Conservation (phyloP, 352 stramenopile species). For the Pythium biforme region DNA sequence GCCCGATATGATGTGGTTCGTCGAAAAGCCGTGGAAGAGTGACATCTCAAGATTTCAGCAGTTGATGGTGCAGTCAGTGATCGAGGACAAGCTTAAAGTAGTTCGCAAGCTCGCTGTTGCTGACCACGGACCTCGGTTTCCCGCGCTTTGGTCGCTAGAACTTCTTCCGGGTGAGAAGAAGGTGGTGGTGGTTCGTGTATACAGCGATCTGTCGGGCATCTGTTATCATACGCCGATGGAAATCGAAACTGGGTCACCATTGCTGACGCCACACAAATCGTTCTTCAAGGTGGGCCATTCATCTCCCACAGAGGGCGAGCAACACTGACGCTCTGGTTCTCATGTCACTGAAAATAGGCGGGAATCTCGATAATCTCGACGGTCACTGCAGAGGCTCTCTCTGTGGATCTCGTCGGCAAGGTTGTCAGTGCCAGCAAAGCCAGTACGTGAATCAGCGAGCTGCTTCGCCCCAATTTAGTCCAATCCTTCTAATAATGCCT, state of each 20-base stretch:
- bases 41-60: constrained; percentile 7
- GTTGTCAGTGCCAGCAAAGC: too few species aligned
- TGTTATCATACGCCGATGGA: constrained; percentile 22
- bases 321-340: too few species aligned
- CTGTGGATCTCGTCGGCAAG: too few species aligned
- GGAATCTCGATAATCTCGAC: not conserved
- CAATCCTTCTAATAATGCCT: not conserved
- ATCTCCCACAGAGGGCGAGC: too few species aligned
- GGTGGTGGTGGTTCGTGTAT: not conserved
- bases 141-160: constrained; percentile 18
- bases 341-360: too few species aligned
- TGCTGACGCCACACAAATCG: constrained; percentile 2
- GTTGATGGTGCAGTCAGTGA: constrained; percentile 12
- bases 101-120: not conserved
- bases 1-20: constrained; percentile 19
- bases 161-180: not conserved
- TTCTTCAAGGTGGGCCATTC: constrained; percentile 1
- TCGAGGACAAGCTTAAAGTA: constrained; percentile 7
- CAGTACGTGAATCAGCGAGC: too few species aligned
- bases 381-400: too few species aligned
- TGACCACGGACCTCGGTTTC: constrained; percentile 5
- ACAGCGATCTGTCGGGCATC: constrained; percentile 16
- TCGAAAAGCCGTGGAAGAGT: constrained; percentile 12
- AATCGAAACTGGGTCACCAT: constrained; percentile 6
- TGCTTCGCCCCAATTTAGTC: too few species aligned